These are phyloP conservation scores for Chlamydomonas applanata DNA, from an alignment of 139 green algal genomes.

Conservation along the genomic window DNA sequence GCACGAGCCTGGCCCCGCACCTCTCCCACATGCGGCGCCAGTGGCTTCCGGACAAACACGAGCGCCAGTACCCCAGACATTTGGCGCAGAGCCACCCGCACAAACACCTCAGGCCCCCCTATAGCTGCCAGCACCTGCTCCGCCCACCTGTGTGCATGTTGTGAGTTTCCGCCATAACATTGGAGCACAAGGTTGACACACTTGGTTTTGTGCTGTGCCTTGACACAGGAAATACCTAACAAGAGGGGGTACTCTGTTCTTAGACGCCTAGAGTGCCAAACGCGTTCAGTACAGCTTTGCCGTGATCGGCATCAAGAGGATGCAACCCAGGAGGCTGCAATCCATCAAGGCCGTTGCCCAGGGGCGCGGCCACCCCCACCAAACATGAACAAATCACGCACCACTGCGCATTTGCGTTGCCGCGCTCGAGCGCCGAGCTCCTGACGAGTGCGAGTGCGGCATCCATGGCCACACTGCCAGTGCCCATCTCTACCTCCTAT, in stretches of 20 bases:
- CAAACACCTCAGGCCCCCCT: constrained; percentile 34
- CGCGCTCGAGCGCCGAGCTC: constrained; percentile 53
- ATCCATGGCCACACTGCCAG: constrained; percentile 48
- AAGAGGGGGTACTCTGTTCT: too few species aligned
- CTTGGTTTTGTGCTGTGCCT: too few species aligned
- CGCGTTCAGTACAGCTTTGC: too few species aligned
- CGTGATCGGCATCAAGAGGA: too few species aligned
- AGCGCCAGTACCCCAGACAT: constrained; percentile 54
- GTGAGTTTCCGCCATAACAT: constrained; percentile 32
- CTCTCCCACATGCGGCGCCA: constrained; percentile 46
- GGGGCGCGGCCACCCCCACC: too few species aligned
- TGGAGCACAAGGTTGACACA: too few species aligned
- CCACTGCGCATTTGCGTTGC: constrained; percentile 78
- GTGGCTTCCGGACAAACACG: constrained; percentile 2
- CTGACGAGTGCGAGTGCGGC: constrained; percentile 31
- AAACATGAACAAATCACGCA: too few species aligned
- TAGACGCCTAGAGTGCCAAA: too few species aligned
- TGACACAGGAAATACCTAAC: too few species aligned
- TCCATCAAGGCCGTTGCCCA: too few species aligned
- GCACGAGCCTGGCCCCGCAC: not conserved
- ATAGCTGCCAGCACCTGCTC: constrained; percentile 43
- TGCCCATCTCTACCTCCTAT: constrained; percentile 89
- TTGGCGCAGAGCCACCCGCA: constrained; percentile 73
- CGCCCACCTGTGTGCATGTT: constrained; percentile 33
- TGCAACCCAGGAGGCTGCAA: too few species aligned